These are phyloP conservation scores for Boechera divaricarpa DNA, from an alignment of 345 rosid species.

Conservation along the genomic window DNA sequence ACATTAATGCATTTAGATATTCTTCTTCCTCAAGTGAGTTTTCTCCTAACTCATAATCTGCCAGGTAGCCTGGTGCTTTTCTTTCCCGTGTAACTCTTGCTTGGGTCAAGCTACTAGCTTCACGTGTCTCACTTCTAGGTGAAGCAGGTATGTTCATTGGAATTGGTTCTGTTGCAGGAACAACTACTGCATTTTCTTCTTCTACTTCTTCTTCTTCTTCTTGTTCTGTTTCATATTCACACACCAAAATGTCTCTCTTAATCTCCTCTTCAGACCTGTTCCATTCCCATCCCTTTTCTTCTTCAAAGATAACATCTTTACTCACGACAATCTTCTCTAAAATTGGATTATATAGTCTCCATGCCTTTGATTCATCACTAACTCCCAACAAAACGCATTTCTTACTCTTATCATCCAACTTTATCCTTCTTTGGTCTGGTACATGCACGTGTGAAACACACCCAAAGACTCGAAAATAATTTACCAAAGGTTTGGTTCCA, in stretches of 20 bases:
- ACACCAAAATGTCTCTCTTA: not conserved
- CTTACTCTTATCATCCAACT: not conserved
- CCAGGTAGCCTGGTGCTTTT: too few species aligned
- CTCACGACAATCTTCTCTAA: not conserved
- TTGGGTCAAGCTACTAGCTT: too few species aligned
- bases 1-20: too few species aligned
- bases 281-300: not conserved
- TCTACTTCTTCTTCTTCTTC: too few species aligned
- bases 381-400: not conserved
- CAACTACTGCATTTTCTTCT: too few species aligned
- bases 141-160: too few species aligned
- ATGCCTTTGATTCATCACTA: not conserved
- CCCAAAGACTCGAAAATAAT: not conserved
- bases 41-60: too few species aligned
- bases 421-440: not conserved
- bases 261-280: not conserved
- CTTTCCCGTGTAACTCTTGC: too few species aligned
- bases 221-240: not conserved
- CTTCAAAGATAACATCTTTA: not conserved
- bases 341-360: not conserved
- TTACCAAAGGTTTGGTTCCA: too few species aligned
- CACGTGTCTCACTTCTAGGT: too few species aligned
- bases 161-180: too few species aligned
- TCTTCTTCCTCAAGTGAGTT: too few species aligned
- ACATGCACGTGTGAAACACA: not conserved